Evolutionary conservation across 306 rosid species (phyloP), one percentile per base, ranked within the genome.

Genomic region (Argentina anserina): DNA sequence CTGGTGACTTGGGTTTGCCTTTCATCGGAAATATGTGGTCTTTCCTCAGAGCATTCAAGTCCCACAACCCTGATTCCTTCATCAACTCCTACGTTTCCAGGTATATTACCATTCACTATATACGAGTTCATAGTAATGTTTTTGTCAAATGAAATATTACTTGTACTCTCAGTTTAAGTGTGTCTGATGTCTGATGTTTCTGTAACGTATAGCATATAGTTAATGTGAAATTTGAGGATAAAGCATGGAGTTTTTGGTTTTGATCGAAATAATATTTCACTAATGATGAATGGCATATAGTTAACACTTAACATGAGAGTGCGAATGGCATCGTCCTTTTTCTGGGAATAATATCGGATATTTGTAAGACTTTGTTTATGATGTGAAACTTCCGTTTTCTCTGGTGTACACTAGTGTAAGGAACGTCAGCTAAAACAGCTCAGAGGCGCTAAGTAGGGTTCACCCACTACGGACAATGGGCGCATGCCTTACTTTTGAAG

Each of bases 1-100:
- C 98, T 0, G 98, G 98, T 34, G 92, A 93, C 76, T 67, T 90
- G 80, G 98, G 98, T 0, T 88, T 85, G 92, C 98, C 97, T 68
- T 84, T 89, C 90, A 81, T 93, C 40, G 98, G 98, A 58, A 93
- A 91, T 61, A 93, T 93, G 98, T 93, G 94, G 98, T 78, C 96
- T 82, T 93, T 93, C 78, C 96, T 91, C 49, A 33, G 60, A 61
- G 97, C 98, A 61, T 93, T 93, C 96, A 93, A 91, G 85, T 87
- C 97, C 47, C 18, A 28, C 18, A 74, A 86, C 20, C 98, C 98
- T 52, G 97, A 90, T 67, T 81, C 98, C 45, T 93, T 93, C 87
- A 33, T 93, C 76, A 66, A 85, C 49, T 78, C 92, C 69, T 78
- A 85, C 42, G 73, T 86, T 42, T 72, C 90, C 87, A 91, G 98